phyloP scores from a whole-genome alignment of 768 basidiomycete species.

The Russula brevipes region DNA sequence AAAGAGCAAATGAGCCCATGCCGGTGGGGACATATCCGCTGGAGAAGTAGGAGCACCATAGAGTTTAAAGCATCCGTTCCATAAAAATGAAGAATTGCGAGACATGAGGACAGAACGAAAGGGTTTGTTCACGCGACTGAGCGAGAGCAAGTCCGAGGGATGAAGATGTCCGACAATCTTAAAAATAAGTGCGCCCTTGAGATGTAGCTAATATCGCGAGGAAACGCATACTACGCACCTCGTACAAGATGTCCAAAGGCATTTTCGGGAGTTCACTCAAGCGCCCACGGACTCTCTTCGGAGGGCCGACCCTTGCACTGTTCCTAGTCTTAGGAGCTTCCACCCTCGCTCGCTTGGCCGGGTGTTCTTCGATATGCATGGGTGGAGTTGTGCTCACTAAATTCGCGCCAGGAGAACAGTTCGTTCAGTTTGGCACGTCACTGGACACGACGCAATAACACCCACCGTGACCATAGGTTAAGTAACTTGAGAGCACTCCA shows the following conservation, averaged over 20 bases:
- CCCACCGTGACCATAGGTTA: neutral
- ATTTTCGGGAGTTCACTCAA: conserved; percentile 23
- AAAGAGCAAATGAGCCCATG: conserved; percentile 19
- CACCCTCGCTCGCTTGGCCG: neutral
- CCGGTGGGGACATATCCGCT: conserved; percentile 13
- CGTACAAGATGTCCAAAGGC: conserved; percentile 31
- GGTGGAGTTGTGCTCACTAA: neutral
- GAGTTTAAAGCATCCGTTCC: conserved; percentile 24
- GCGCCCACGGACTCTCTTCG: conserved; percentile 4
- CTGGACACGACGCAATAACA: neutral
- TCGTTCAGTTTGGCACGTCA: neutral
- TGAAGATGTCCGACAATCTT: conserved; percentile 32
- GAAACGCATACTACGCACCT: conserved; percentile 23
- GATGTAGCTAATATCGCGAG: neutral
- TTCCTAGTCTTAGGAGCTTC: too few relatives aligned
- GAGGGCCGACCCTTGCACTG: neutral
- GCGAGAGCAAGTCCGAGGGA: conserved; percentile 33
- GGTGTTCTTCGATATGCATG: neutral
- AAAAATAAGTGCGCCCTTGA: neutral
- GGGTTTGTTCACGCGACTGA: conserved; percentile 30
- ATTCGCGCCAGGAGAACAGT: neutral
- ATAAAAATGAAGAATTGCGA: conserved; percentile 26
- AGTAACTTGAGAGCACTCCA: neutral
- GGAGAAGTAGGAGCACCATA: conserved; percentile 12
- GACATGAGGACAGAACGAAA: conserved; percentile 31